Conservation (phyloP, 495 filamentous ascomycete species). For the Penicillium cataractarum region DNA sequence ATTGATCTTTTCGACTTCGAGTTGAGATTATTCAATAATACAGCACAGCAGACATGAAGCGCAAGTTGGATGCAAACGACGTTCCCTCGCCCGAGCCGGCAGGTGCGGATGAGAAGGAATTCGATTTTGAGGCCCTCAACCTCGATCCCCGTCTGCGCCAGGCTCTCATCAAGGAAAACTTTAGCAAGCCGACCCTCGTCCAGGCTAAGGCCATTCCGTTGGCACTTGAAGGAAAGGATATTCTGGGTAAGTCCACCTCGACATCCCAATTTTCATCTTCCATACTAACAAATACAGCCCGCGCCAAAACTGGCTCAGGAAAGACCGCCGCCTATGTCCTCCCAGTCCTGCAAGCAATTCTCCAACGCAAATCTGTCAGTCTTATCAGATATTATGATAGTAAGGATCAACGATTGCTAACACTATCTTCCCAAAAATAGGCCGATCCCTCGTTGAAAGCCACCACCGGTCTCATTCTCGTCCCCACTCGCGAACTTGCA, state of each 20-base stretch:
- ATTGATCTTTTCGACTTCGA: slow-evolving; percentile 27
- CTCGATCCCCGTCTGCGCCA: slow-evolving; percentile 86
- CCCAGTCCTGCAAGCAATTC: slow-evolving; percentile 78
- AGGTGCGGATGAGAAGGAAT: slow-evolving; percentile 32
- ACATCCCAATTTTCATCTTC: not conserved
- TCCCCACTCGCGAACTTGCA: slow-evolving; percentile 92
- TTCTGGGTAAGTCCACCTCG: slow-evolving; percentile 60
- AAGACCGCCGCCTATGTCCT: slow-evolving; percentile 98
- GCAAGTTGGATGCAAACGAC: slow-evolving; percentile 64
- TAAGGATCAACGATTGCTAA: not conserved
- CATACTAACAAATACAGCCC: slow-evolving; percentile 53
- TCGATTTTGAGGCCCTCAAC: slow-evolving; percentile 56
- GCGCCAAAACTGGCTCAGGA: slow-evolving; percentile 89
- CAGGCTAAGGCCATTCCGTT: slow-evolving; percentile 88
- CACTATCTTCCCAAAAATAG: slow-evolving; percentile 18
- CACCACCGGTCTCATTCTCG: slow-evolving; percentile 78
- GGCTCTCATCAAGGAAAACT: slow-evolving; percentile 82
- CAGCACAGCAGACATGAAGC: slow-evolving; percentile 55
- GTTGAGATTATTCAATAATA: slow-evolving; percentile 14
- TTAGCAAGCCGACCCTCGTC: slow-evolving; percentile 79
- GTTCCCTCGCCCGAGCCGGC: slow-evolving; percentile 50
- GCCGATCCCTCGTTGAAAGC: slow-evolving; percentile 46
- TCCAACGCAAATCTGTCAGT: slow-evolving; percentile 73
- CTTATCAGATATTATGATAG: slow-evolving; percentile 4
- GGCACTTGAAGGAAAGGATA: slow-evolving; percentile 87